Percentiles rank a stretch among this genome's conserved stretches.
These are phyloP conservation scores for Pestalotiopsis sp. DNA, from an alignment of 2,329 filamentous ascomycete species.

Conservation along the genomic window DNA sequence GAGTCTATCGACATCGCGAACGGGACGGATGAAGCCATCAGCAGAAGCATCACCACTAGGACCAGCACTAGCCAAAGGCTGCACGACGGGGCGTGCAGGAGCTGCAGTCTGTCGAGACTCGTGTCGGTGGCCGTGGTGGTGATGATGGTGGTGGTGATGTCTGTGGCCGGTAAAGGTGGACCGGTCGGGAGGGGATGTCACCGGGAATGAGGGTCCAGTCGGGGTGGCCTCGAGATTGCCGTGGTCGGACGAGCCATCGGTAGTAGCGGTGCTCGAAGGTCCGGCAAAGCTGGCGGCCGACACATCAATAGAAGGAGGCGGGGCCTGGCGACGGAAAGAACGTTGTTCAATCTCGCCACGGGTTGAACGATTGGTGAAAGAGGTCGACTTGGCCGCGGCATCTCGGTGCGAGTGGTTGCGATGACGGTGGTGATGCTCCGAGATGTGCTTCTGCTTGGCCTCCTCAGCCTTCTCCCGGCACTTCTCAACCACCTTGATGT, in stretches of 20 bases:
- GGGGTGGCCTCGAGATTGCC: slow-evolving; percentile 58
- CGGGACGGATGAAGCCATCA: slow-evolving; percentile 78
- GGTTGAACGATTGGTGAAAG: slow-evolving; percentile 55
- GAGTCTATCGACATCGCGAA: slow-evolving; percentile 80
- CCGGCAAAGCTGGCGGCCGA: slow-evolving; percentile 55
- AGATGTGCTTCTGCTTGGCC: slow-evolving; percentile 70
- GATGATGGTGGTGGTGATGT: slow-evolving; percentile 48
- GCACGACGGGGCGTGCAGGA: slow-evolving; percentile 55
- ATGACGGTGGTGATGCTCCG: slow-evolving; percentile 54
- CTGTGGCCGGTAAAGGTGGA: slow-evolving; percentile 59
- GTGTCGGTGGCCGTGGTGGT: slow-evolving; percentile 46
- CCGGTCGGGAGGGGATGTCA: slow-evolving; percentile 73
- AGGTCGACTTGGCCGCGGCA: slow-evolving; percentile 47
- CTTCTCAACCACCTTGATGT: slow-evolving; percentile 94
- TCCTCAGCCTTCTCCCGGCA: slow-evolving; percentile 86
- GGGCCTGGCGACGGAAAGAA: slow-evolving; percentile 73
- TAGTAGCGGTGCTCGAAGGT: slow-evolving; percentile 40
- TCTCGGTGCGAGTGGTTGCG: slow-evolving; percentile 52
- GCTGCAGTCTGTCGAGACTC: slow-evolving; percentile 53
- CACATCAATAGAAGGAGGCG: slow-evolving; percentile 83
- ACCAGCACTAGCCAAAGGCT: slow-evolving; percentile 69
- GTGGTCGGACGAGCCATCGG: slow-evolving; percentile 32
- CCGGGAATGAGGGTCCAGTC: slow-evolving; percentile 60
- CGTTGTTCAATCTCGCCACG: slow-evolving; percentile 63
- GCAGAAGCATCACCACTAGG: slow-evolving; percentile 66